Base-by-base conservation (phyloP, 345 rosid species). In the Eucalyptus polybractea region DNA sequence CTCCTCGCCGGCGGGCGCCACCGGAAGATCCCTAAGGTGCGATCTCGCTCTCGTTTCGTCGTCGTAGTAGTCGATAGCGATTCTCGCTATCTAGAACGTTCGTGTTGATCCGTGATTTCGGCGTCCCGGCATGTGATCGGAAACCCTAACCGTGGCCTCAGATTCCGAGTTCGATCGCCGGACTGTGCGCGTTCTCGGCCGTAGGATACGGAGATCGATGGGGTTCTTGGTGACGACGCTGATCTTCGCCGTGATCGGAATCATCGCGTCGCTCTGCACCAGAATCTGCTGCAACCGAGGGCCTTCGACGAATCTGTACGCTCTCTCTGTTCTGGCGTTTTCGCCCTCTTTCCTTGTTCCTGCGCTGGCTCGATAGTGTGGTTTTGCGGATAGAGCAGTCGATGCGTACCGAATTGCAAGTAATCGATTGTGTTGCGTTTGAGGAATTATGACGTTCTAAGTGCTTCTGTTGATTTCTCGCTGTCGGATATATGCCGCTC, bases 201-300 rank as follows among this genome's bases (percentile, higher is more conserved):
- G 88, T 44, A 47, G 86, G 76, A 50, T 19, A 53, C 90, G 89
- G 88, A 92, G 91, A 93, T 91, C 92, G 90, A 97, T 97, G 99
- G 99, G 99, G 86, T 98, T 98, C 91, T 87, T 97, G 60, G 94
- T 97, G 37, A 98, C 99, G 87, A 96, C 96, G 87, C 93, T 96
- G 90, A 96, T 96, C 86, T 98, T 97, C 94, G 90, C 88, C 27
- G 97, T 96, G 93, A 90, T 96, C 90, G 99, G 99, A 90, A 90
- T 97, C 88, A 95, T 98, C 86, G 95, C 95, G 47, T 94, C 96
- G 16, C 90, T 98, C 80, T 96, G 98, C 91, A 94, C 94, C 89
- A 94, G 98, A 94, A 96, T 97, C 89, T 98, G 99, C 94, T 98
- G 95, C 95, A 96, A 94, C 91, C 93, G 93, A 90, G 99, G 99